A percentile compares a stretch with the other conserved stretches of the same genome.
phyloP scores from a whole-genome alignment of 768 basidiomycete species.

The Grammothele lineata region DNA sequence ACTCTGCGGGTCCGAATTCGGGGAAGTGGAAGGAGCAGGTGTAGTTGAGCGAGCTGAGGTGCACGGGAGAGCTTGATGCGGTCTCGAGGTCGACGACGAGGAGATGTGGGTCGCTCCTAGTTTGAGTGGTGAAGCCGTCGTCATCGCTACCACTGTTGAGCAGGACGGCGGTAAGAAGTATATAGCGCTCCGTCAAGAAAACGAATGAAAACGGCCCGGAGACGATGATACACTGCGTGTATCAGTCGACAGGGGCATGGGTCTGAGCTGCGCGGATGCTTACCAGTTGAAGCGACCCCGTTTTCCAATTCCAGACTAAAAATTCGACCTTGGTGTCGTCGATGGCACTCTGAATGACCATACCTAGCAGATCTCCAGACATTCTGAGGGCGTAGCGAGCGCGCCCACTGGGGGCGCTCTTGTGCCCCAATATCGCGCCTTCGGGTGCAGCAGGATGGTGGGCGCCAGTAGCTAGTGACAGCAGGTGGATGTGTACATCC shows the following conservation, averaged over 20 bases:
- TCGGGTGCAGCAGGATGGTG: slow-evolving; percentile 41
- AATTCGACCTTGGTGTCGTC: slow-evolving; percentile 39
- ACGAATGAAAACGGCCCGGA: slow-evolving; percentile 19
- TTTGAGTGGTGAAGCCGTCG: slow-evolving; percentile 7
- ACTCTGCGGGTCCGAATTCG: slow-evolving; percentile 23
- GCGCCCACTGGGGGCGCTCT: background rate
- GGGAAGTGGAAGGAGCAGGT: slow-evolving; percentile 42
- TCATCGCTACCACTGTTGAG: slow-evolving; percentile 21
- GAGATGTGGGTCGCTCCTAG: slow-evolving; percentile 23
- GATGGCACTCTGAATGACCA: slow-evolving; percentile 40
- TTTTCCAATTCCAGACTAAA: slow-evolving; percentile 66
- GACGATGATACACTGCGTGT: slow-evolving; percentile 9
- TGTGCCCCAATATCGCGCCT: slow-evolving; percentile 26
- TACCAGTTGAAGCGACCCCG: slow-evolving; percentile 46
- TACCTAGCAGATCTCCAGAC: slow-evolving; percentile 45
- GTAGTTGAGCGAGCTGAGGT: slow-evolving; percentile 29
- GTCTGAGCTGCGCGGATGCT: background rate
- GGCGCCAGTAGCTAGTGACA: slow-evolving; percentile 40
- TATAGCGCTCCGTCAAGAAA: slow-evolving; percentile 22
- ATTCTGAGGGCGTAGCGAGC: slow-evolving; percentile 50
- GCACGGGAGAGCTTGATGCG: slow-evolving; percentile 25
- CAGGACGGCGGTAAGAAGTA: slow-evolving; percentile 18
- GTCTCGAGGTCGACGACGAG: slow-evolving; percentile 39
- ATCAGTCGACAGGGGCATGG: too few relatives aligned
- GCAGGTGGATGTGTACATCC: slow-evolving; percentile 37